phyloP scores from a whole-genome alignment of 2,329 filamentous ascomycete genomes.

The Acrodontium crateriforme region DNA sequence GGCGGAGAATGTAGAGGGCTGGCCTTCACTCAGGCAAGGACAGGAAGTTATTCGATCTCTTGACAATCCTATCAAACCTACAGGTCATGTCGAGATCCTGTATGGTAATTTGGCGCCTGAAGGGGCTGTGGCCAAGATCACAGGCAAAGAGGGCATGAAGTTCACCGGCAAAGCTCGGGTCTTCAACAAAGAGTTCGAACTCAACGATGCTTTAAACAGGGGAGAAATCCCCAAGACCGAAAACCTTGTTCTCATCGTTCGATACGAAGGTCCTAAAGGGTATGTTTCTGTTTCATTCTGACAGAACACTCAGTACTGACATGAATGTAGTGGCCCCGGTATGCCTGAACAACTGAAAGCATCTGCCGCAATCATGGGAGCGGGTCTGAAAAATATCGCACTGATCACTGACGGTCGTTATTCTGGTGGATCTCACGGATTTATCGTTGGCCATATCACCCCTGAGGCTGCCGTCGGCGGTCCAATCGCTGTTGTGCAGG shows the following conservation, averaged over 20 bases:
- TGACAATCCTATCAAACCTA: conserved; percentile 69
- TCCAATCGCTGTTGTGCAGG: conserved; percentile 66
- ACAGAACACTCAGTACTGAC: too few relatives aligned
- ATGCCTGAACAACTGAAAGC: conserved; percentile 94
- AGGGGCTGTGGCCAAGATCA: conserved; percentile 90
- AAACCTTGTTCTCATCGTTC: conserved; percentile 77
- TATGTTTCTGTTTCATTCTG: too few relatives aligned
- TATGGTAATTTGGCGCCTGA: conserved; percentile 77
- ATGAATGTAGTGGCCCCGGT: conserved; percentile 75
- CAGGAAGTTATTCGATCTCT: conserved; percentile 76
- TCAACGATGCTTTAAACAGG: conserved; percentile 59
- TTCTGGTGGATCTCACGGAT: conserved; percentile 75
- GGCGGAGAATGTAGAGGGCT: conserved; percentile 64
- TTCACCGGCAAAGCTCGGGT: conserved; percentile 73
- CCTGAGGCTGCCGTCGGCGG: conserved; percentile 84
- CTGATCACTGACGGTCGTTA: conserved; percentile 89
- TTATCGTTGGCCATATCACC: conserved; percentile 85
- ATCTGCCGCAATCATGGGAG: conserved; percentile 83
- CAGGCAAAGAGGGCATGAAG: conserved; percentile 75
- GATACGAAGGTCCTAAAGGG: conserved; percentile 90
- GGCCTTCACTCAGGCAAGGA: conserved; percentile 58
- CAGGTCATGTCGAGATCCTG: conserved; percentile 79
- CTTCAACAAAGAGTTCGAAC: conserved; percentile 72
- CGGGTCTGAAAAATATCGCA: conserved; percentile 72
- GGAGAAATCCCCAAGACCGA: conserved; percentile 60